phyloP scores from a whole-genome alignment of 495 filamentous ascomycete genomes.

The Trichocladium antarcticum region DNA sequence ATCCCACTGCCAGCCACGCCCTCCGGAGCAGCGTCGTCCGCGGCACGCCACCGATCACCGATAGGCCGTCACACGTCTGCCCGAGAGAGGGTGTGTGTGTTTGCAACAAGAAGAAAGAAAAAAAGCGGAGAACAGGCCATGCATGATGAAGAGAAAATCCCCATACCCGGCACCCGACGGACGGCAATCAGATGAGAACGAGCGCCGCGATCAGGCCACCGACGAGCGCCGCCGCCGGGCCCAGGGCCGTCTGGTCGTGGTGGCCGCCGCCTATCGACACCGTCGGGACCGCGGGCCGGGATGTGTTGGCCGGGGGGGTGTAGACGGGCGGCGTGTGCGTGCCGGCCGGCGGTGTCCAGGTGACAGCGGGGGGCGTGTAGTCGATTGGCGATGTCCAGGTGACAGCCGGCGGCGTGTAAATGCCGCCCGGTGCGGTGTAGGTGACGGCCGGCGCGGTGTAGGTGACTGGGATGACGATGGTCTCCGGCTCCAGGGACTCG shows the following conservation, averaged over 20 bases:
- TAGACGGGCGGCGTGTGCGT: slow-evolving; percentile 4
- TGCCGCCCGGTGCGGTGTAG: background rate
- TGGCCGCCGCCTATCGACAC: slow-evolving; percentile 22
- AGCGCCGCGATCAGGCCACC: slow-evolving; percentile 31
- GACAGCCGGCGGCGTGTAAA: too few species aligned
- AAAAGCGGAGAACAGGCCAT: background rate
- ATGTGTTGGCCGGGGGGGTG: slow-evolving; percentile 5
- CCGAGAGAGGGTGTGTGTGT: too few species aligned
- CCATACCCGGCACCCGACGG: background rate
- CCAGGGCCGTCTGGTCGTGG: slow-evolving; percentile 8
- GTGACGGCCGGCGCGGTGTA: slow-evolving; percentile 5
- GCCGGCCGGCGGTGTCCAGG: background rate
- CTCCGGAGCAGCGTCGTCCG: background rate
- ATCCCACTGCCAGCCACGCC: too few species aligned
- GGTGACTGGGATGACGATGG: slow-evolving; percentile 25
- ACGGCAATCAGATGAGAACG: slow-evolving; percentile 24
- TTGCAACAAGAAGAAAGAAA: too few species aligned
- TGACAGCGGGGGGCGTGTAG: background rate
- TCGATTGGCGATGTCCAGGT: background rate
- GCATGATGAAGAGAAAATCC: slow-evolving; percentile 6
- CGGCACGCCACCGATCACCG: background rate
- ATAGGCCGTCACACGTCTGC: too few species aligned
- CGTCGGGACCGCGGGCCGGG: slow-evolving; percentile 5
- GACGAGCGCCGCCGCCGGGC: slow-evolving; percentile 26
- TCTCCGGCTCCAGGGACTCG: slow-evolving; percentile 14